Evolutionary conservation across 108 stramenopile species (phyloP), one percentile per base, ranked within the genome.

Genomic region (Ochromonas danica): DNA sequence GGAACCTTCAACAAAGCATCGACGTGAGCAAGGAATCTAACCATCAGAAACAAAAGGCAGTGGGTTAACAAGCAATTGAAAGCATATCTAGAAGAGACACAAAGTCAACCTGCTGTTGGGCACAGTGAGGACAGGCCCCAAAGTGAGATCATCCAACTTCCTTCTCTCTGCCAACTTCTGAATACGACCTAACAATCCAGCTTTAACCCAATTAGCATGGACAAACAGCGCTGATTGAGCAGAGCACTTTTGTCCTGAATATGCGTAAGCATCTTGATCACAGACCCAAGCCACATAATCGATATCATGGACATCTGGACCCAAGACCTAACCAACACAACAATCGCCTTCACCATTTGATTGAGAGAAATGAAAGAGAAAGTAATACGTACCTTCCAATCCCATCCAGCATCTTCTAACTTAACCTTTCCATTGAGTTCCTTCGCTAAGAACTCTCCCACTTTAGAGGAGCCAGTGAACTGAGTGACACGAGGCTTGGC

Each of bases 181-280:
- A 42, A 98, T 81, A 77, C 92, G 90, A 0, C 92, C 91, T 31
- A 93, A 61, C 75, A 98, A 71, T 61, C 93, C 95, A n/a, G 88
- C 86, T 1, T 36, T 41, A 70, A 87, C 87, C 93, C 94, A 97
- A 81, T 94, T 96, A 63, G 94, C 90, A 83, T 98, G 96, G 42
- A 91, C 85, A 85, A 98, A 97, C 42, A 94, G 85, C 51, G 96
- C 94, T 40, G 93, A 94, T 84, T 98, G 94, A 1, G 97, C 97
- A 0, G 94, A 95, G 82, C 97, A 98, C 90, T 98, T 98, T 88
- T 98, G 97, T 28, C 97, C 97, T 39, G 89, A 81, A 61, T 86
- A 89, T 1, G 95, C 96, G 83, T 98, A 98, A 28, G 97, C 97
- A 86, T 98, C 97, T 85, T 98, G 97, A 83, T 98, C 97, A 77